Conservation (phyloP, 2,329 filamentous ascomycete species). For the Fusarium piperis region DNA sequence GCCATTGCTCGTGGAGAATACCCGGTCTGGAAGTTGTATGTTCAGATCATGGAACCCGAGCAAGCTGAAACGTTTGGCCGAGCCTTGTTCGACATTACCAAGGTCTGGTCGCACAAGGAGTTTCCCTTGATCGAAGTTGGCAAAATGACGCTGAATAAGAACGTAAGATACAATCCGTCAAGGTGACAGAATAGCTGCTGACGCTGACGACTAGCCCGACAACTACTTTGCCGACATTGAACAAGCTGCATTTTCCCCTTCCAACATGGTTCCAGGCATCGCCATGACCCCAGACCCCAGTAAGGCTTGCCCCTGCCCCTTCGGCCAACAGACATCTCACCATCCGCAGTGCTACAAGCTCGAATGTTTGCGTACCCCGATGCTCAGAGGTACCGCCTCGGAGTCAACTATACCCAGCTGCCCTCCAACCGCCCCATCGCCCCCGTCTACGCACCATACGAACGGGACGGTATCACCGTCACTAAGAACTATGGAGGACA, state of each 20-base stretch:
- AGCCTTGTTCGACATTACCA: slow-evolving; percentile 67
- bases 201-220: neutral
- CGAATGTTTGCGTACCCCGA: slow-evolving; percentile 61
- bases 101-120: slow-evolving; percentile 62
- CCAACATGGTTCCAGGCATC: slow-evolving; percentile 60
- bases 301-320: neutral
- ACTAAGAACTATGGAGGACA: neutral
- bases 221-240: slow-evolving; percentile 63
- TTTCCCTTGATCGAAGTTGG: slow-evolving; percentile 61
- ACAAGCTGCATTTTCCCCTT: slow-evolving; percentile 61
- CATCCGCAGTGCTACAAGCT: slow-evolving; percentile 51
- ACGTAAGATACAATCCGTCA: neutral
- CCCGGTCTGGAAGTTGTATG: slow-evolving; percentile 61
- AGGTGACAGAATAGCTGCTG: neutral
- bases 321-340: neutral
- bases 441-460: neutral
- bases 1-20: slow-evolving; percentile 57
- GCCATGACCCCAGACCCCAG: slow-evolving; percentile 56
- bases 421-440: slow-evolving; percentile 43
- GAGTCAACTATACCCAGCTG: slow-evolving; percentile 61
- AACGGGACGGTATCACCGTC: neutral
- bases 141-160: slow-evolving; percentile 58
- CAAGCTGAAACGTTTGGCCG: slow-evolving; percentile 58
- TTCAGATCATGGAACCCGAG: slow-evolving; percentile 64
- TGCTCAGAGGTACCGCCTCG: slow-evolving; percentile 62